phyloP scores from a whole-genome alignment of 2,329 filamentous ascomycete genomes.

The Hypoxylon sp. region DNA sequence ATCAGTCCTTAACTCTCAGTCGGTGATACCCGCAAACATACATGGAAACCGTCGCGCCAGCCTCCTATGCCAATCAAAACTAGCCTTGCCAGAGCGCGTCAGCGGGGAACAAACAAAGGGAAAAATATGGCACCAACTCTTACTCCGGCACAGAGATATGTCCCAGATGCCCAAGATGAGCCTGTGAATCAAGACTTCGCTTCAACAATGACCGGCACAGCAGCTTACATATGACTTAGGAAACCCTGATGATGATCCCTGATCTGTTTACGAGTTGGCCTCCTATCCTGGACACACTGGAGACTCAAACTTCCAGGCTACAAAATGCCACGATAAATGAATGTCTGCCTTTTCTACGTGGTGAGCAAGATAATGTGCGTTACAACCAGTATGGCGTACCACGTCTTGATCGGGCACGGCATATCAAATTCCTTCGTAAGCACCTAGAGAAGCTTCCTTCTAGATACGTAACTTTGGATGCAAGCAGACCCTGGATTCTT shows the following conservation, averaged over 20 bases:
- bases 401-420: conserved; percentile 74
- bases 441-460: conserved; percentile 74
- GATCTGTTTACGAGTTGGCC: conserved; percentile 71
- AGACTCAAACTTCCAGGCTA: conserved; percentile 75
- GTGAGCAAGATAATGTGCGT: conserved; percentile 62
- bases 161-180: conserved; percentile 12
- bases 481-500: conserved; percentile 91
- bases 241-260: conserved; percentile 59
- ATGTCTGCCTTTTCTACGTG: conserved; percentile 78
- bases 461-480: conserved; percentile 81
- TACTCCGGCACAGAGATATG: conserved; percentile 4
- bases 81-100: conserved; percentile 53
- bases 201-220: conserved; percentile 33
- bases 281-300: conserved; percentile 74
- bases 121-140: conserved; percentile 39
- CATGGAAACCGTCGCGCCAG: conserved; percentile 24
- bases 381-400: conserved; percentile 83
- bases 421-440: conserved; percentile 74
- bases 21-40: conserved; percentile 39
- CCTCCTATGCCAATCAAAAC: conserved; percentile 54
- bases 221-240: conserved; percentile 39
- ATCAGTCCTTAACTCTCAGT: conserved; percentile 18
- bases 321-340: conserved; percentile 79
- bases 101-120: conserved; percentile 45
- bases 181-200: conserved; percentile 41